Evolutionary conservation across 2,329 filamentous ascomycete genomes (phyloP), one percentile per base, ranked within the genome.

Genomic region (Aspergillus oerlinghausenensis): DNA sequence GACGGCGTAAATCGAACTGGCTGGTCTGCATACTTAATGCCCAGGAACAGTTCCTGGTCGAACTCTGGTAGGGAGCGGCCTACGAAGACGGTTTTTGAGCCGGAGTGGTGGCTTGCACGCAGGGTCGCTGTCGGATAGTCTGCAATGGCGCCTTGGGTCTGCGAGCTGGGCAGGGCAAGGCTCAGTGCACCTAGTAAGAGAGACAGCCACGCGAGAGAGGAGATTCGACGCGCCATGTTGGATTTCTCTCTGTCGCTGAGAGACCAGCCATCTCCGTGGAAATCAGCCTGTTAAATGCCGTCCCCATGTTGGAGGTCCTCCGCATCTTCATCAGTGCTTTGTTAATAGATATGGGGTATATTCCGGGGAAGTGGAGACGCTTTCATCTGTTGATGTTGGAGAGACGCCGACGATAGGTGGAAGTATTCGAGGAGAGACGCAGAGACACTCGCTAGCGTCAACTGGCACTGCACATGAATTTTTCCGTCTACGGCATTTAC

Each of bases 21-120:
- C 45, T 69, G n/a, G 17, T 69, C 59, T 11, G 68, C 64, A 51
- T 67, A 69, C 29, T 69, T 70, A 35, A 70, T 65, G 2, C 68
- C 68, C 3, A 71, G 62, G 51, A 71, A 70, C 2, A 66, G 23
- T 19, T 70, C 64, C 29, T 70, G 68, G 23, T 65, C 50, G 29
- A 70, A 69, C 23, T 66, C 63, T 3, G 63, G 62, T 38, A 70
- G 55, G 2, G 60, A 57, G 14, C 66, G 66, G 28, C 68, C 67
- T 1, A 69, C 55, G 47, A 70, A 70, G 21, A 65, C 47, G 0
- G 62, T 64, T n/a, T 62, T 61, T 9, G 52, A 26, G 29, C 43
- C 28, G 5, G 51, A 19, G 38, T 43, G 8, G 38, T 19, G 21
- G 57, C 23, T 25, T 42, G 57, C 10, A 51, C 52, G n/a, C 32